A percentile compares a stretch with the other conserved stretches of the same genome.
Evolutionary conservation across 371 early-diverging fungal genomes (phyloP).

Genomic region (Funneliformis caledonium): DNA sequence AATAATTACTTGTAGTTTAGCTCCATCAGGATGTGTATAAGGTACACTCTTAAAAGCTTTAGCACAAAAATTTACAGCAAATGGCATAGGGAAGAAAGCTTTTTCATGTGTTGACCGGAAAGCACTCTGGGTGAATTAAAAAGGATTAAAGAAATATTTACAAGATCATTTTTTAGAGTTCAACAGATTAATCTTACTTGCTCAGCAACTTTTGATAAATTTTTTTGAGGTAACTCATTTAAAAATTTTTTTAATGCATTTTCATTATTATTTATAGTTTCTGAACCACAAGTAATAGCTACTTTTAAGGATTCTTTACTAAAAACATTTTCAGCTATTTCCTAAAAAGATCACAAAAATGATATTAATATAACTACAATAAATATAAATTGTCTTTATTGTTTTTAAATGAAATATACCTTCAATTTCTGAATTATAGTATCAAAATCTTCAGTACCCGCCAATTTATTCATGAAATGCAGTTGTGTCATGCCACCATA

Average conservation of each 20-base stretch:
- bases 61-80: slow-evolving; percentile 86
- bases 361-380: neutral
- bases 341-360: neutral
- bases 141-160: neutral
- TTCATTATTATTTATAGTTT: slow-evolving; percentile 10
- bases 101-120: slow-evolving; percentile 9
- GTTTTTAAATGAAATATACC: slow-evolving; percentile 24
- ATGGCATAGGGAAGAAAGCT: slow-evolving; percentile 53
- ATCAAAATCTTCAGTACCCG: slow-evolving; percentile 42
- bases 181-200: neutral
- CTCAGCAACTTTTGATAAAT: neutral
- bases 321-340: neutral
- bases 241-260: slow-evolving; percentile 10
- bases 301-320: slow-evolving; percentile 5
- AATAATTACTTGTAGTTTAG: slow-evolving; percentile 58
- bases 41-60: slow-evolving; percentile 77
- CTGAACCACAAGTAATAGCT: slow-evolving; percentile 19
- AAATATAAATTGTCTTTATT: neutral
- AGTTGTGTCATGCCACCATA: slow-evolving; percentile 83
- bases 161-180: neutral
- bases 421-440: slow-evolving; percentile 32
- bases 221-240: neutral
- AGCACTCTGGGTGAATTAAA: neutral
- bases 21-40: slow-evolving; percentile 61
- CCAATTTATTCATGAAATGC: slow-evolving; percentile 74